Conservation (phyloP, 176 grass and related monocot genomes). For the Raddia distichophylla region DNA sequence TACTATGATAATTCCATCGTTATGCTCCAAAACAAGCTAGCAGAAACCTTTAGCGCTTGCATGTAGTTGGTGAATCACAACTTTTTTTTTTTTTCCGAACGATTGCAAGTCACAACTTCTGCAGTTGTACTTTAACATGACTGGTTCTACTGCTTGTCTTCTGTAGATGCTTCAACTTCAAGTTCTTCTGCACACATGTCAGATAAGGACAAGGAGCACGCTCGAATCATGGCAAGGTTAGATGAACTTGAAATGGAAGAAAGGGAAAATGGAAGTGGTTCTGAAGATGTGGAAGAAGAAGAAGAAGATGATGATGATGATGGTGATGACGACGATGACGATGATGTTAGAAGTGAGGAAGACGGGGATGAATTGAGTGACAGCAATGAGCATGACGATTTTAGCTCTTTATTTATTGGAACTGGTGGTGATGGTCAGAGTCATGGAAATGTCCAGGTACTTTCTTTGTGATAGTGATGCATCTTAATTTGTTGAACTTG, state of each 20-base stretch:
- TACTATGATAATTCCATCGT: conserved; percentile 12
- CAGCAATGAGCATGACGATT: conserved; percentile 19
- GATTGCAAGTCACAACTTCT: no score
- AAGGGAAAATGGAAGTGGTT: conserved; percentile 60
- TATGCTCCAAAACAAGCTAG: neutral
- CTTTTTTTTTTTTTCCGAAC: conserved; percentile 1
- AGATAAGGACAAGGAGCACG: conserved; percentile 68
- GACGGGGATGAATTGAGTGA: conserved; percentile 25
- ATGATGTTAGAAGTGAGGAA: conserved; percentile 4
- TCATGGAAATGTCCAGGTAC: conserved; percentile 42
- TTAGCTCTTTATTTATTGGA: conserved; percentile 37
- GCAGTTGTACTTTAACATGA: neutral
- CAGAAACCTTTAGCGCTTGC: neutral
- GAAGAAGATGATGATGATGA: conserved; percentile 23
- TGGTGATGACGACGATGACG: no score
- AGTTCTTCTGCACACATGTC: conserved; percentile 32
- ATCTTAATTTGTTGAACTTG: conserved; percentile 28
- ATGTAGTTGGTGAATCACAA: conserved; percentile 22
- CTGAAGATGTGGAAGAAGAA: conserved; percentile 40
- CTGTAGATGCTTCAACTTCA: conserved; percentile 52
- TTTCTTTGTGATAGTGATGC: conserved; percentile 18
- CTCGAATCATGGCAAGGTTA: conserved; percentile 73
- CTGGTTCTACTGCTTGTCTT: conserved; percentile 20
- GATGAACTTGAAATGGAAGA: conserved; percentile 83
- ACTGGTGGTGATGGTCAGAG: conserved; percentile 28